Conservation (phyloP, 768 basidiomycete species). For the Tephrocybe sp. region DNA sequence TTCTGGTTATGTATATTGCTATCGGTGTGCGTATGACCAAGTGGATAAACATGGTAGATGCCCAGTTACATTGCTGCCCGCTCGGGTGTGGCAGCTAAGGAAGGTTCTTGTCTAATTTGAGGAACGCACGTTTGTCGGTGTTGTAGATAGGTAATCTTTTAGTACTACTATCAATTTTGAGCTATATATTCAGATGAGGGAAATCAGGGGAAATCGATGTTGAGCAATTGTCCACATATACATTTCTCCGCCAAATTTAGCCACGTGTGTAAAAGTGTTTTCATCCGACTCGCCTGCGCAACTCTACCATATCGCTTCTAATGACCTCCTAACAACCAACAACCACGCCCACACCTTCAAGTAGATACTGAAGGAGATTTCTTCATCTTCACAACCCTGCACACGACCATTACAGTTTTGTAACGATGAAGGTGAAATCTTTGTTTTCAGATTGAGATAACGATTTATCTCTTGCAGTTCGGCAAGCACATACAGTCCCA, state of each 20-base stretch:
- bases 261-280: conserved; percentile 24
- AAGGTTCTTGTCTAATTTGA: conserved; percentile 71
- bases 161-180: conserved; percentile 21
- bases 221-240: too few species aligned
- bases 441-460: conserved; percentile 5
- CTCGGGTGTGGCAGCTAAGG: conserved; percentile 77
- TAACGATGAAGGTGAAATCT: conserved; percentile 21
- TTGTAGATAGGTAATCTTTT: neutral
- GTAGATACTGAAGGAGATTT: conserved; percentile 12
- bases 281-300: neutral
- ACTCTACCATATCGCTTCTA: conserved; percentile 6
- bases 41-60: conserved; percentile 77
- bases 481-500: conserved; percentile 96
- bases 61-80: conserved; percentile 81
- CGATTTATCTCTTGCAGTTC: conserved; percentile 54
- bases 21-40: conserved; percentile 83
- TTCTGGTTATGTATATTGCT: conserved; percentile 94
- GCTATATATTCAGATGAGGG: conserved; percentile 6
- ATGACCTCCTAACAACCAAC: conserved; percentile 8
- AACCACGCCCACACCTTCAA: conserved; percentile 1
- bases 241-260: conserved; percentile 16
- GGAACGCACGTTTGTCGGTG: conserved; percentile 48
- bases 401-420: conserved; percentile 13
- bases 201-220: conserved; percentile 7
- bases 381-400: conserved; percentile 7